A percentile compares a stretch with the other conserved stretches of the same genome.
These are phyloP conservation scores for Oxyria digyna DNA, from an alignment of 148 eudicot species.

Conservation along the genomic window DNA sequence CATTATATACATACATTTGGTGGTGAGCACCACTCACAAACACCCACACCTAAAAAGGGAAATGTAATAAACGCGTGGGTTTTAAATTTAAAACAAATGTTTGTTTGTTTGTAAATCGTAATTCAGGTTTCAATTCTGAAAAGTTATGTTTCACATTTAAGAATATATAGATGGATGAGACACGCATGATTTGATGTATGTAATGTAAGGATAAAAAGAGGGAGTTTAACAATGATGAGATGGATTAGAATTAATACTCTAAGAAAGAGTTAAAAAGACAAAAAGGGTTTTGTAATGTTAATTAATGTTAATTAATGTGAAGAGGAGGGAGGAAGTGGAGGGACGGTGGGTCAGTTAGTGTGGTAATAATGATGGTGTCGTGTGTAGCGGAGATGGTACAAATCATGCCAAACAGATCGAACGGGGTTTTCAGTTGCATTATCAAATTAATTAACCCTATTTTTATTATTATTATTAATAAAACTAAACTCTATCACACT, in stretches of 20 bases:
- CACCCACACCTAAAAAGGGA: constrained; percentile 7
- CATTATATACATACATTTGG: constrained; percentile 21
- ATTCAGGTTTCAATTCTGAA: not conserved
- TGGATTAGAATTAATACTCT: not conserved
- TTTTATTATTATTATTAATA: too few relatives aligned
- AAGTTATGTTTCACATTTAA: not conserved
- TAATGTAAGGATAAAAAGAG: constrained; percentile 5
- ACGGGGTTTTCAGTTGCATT: constrained; percentile 21
- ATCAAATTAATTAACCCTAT: not conserved
- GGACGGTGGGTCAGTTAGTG: constrained; percentile 1
- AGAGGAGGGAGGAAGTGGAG: not conserved
- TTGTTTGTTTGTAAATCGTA: not conserved
- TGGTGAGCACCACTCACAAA: constrained; percentile 24
- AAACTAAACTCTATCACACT: not conserved
- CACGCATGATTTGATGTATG: not conserved
- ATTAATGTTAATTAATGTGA: not conserved
- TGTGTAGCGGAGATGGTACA: constrained; percentile 22
- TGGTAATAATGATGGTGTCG: constrained; percentile 37
- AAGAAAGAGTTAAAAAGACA: not conserved
- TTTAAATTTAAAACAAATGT: not conserved
- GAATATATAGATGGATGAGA: not conserved
- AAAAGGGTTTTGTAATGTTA: not conserved
- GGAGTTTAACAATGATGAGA: not conserved
- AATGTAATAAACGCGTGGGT: constrained; percentile 4
- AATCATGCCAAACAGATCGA: constrained; percentile 22